Evolutionary conservation across 2,329 filamentous ascomycete species (phyloP).

Genomic region (Apiospora marii): DNA sequence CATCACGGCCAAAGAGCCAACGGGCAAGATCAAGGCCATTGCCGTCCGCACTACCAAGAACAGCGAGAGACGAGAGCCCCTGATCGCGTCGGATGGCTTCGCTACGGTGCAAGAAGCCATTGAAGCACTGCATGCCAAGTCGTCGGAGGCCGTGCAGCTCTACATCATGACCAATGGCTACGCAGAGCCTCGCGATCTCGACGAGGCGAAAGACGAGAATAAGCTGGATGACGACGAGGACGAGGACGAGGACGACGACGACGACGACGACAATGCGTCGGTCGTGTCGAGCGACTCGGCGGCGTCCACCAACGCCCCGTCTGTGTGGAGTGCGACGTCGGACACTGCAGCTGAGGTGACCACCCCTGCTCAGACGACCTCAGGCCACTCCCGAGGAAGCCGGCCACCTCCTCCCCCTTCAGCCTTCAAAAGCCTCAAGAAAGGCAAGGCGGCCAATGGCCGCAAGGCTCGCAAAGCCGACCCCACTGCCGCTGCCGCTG

Average conservation of each 20-base stretch:
- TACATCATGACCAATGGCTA: constrained; percentile 40
- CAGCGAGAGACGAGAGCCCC: constrained; percentile 33
- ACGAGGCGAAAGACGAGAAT: constrained; percentile 28
- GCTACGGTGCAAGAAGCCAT: constrained; percentile 34
- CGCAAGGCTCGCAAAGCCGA: constrained; percentile 16
- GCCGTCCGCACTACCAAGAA: constrained; percentile 34
- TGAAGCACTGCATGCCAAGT: constrained; percentile 39
- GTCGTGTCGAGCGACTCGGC: constrained; percentile 36
- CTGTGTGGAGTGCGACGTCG: constrained; percentile 37
- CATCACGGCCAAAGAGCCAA: constrained; percentile 34
- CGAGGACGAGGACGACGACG: constrained; percentile 28
- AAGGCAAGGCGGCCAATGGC: constrained; percentile 16
- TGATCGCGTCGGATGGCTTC: constrained; percentile 37
- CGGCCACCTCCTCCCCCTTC: not conserved
- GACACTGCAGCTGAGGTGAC: constrained; percentile 36
- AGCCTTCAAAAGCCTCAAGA: constrained; percentile 23
- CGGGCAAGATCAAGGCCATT: constrained; percentile 36
- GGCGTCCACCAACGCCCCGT: constrained; percentile 36
- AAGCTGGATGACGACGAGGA: constrained; percentile 27
- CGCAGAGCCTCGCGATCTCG: constrained; percentile 33
- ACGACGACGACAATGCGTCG: constrained; percentile 36
- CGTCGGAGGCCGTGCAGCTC: constrained; percentile 39
- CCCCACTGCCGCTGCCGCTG: not conserved
- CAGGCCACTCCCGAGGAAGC: constrained; percentile 18
- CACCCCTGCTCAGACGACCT: constrained; percentile 24